A percentile compares a stretch with the other conserved stretches of the same genome.
Evolutionary conservation across 352 stramenopile species (phyloP).

Genomic region (Phytophthora lateralis): DNA sequence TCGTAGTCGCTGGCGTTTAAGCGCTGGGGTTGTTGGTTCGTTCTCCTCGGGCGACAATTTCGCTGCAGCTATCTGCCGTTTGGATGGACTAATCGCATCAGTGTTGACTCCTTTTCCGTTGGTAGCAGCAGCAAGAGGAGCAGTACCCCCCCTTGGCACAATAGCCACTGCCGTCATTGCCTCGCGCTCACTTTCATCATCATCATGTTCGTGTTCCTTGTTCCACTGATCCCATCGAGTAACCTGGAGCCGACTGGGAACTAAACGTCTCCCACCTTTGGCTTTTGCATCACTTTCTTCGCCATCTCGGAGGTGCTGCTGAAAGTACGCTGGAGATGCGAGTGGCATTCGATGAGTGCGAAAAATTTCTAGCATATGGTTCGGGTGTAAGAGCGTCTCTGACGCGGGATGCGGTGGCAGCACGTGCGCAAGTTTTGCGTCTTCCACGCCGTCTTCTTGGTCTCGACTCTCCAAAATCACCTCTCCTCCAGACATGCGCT

Average conservation of each 20-base stretch:
- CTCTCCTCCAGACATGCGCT: conserved; percentile 19
- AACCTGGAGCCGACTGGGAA: conserved; percentile 39
- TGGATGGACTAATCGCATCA: conserved; percentile 5
- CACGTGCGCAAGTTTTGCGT: not conserved
- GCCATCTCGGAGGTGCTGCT: conserved; percentile 43
- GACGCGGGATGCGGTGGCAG: conserved; percentile 15
- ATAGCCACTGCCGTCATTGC: conserved; percentile 18
- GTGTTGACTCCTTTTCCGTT: not conserved
- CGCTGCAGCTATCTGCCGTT: not conserved
- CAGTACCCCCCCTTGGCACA: conserved; percentile 4
- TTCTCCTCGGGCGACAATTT: conserved; percentile 8
- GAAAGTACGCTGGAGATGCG: conserved; percentile 58
- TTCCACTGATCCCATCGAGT: conserved; percentile 52
- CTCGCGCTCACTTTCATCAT: conserved; percentile 33
- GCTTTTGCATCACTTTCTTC: conserved; percentile 2
- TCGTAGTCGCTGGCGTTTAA: conserved; percentile 62
- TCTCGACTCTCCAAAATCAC: conserved; percentile 8
- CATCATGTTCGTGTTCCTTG: conserved; percentile 12
- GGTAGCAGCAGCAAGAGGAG: not conserved
- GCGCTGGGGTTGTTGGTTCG: conserved; percentile 43
- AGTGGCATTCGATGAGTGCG: conserved; percentile 72
- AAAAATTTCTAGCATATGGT: conserved; percentile 80
- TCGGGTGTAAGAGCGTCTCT: conserved; percentile 49
- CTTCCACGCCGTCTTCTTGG: conserved; percentile 1
- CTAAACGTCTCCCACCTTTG: conserved; percentile 2